Evolutionary conservation across 2,329 filamentous ascomycete genomes (phyloP).

Genomic region (Colletotrichum gloeosporioides): DNA sequence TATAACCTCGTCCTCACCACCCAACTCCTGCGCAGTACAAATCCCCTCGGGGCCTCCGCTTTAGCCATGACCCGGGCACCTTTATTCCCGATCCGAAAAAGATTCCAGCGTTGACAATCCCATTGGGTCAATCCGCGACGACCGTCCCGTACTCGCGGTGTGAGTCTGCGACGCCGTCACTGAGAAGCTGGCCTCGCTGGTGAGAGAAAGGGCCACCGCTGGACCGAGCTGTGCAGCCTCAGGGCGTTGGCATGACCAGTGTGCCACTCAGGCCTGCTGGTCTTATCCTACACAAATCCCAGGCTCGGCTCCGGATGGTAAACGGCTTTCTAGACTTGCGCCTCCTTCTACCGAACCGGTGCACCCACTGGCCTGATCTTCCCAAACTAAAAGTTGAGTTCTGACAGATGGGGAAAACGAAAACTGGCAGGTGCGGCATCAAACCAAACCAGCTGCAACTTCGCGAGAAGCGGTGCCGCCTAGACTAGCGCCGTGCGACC

Average conservation of each 20-base stretch:
- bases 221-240: slow-evolving; percentile 13
- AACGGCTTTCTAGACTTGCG: not conserved
- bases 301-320: slow-evolving; percentile 3
- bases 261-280: not conserved
- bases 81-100: not conserved
- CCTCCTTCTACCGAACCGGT: not conserved
- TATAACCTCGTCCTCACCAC: not conserved
- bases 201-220: not conserved
- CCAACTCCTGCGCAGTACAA: not conserved
- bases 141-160: not conserved
- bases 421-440: slow-evolving; percentile 1
- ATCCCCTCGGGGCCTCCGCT: not conserved
- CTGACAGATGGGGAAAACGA: slow-evolving; percentile 2
- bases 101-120: not conserved
- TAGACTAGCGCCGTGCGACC: slow-evolving; percentile 17
- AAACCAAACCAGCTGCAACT: not conserved
- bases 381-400: slow-evolving; percentile 1
- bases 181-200: not conserved
- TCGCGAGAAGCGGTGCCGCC: not conserved
- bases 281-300: not conserved
- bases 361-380: slow-evolving; percentile 4
- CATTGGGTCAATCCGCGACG: not conserved
- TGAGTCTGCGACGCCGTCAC: not conserved
- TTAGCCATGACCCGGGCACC: not conserved
- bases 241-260: not conserved